A percentile compares a stretch with the other conserved stretches of the same genome.
Conservation (phyloP, 768 basidiomycete genomes). For the Dendrothele bispora region DNA sequence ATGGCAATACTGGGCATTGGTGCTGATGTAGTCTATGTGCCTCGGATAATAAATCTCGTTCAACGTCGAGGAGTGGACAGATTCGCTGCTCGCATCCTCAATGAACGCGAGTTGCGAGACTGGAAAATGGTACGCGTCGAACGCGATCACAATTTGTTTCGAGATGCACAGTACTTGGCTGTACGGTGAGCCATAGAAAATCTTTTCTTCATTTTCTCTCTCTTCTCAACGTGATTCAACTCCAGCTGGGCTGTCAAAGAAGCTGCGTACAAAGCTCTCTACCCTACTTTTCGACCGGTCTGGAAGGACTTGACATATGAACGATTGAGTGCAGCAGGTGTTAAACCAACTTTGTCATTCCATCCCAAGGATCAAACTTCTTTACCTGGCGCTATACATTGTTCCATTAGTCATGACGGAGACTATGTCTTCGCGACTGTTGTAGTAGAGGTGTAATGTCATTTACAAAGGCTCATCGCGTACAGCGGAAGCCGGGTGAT, state of each 20-base stretch:
- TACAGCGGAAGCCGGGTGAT: no score
- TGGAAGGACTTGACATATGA: constrained; percentile 76
- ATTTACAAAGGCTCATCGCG: no score
- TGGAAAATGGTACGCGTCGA: constrained; percentile 30
- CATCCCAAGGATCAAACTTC: constrained; percentile 28
- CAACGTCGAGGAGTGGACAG: constrained; percentile 42
- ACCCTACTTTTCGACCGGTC: constrained; percentile 54
- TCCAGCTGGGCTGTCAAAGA: constrained; percentile 83
- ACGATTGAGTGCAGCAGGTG: constrained; percentile 28
- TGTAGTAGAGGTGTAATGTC: constrained; percentile 44
- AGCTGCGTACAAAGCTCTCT: constrained; percentile 84
- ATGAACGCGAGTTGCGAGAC: constrained; percentile 43
- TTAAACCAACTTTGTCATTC: constrained; percentile 46
- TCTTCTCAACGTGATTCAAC: no score
- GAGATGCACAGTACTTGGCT: constrained; percentile 55
- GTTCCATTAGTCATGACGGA: constrained; percentile 82
- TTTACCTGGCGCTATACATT: constrained; percentile 47
- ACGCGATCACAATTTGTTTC: constrained; percentile 11
- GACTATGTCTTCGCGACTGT: constrained; percentile 75
- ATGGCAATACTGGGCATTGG: constrained; percentile 77
- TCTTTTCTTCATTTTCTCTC: background rate
- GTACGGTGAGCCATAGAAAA: constrained; percentile 57
- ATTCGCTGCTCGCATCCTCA: constrained; percentile 67
- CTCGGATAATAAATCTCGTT: constrained; percentile 61
- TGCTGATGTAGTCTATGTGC: constrained; percentile 69